phyloP scores from a whole-genome alignment of 305 asterid species.

The Fraxinus albicans region DNA sequence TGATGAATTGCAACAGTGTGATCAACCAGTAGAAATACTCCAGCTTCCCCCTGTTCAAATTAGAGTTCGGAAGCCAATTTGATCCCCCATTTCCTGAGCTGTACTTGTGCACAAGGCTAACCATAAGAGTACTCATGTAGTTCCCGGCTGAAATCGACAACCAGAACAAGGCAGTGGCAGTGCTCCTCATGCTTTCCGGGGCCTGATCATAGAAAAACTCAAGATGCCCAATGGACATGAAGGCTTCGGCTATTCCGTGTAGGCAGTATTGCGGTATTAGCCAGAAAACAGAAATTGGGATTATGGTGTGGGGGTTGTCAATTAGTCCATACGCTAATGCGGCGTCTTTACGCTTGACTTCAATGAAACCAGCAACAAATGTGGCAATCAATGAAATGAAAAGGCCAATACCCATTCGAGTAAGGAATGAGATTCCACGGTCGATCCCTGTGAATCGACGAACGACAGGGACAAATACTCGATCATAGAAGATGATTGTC shows the following conservation, averaged over 20 bases:
- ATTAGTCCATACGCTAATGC: not conserved
- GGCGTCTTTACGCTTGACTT: not conserved
- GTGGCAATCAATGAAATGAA: conserved; percentile 33
- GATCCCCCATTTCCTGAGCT: not conserved
- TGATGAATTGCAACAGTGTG: not conserved
- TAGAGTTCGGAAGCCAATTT: not conserved
- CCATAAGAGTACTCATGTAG: conserved; percentile 36
- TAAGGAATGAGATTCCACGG: conserved; percentile 35
- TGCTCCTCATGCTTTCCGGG: conserved; percentile 46
- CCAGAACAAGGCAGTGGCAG: conserved; percentile 31
- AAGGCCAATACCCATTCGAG: conserved; percentile 36
- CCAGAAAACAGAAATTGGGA: conserved; percentile 42
- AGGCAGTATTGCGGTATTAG: conserved; percentile 42
- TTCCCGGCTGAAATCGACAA: conserved; percentile 22
- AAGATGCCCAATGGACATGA: conserved; percentile 36
- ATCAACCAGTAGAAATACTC: conserved; percentile 3
- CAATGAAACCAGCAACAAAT: not conserved
- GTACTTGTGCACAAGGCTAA: conserved; percentile 27
- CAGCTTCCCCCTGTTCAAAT: not conserved
- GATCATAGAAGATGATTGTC: conserved; percentile 26
- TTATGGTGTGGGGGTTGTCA: not conserved
- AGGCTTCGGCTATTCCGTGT: conserved; percentile 43
- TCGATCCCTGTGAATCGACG: conserved; percentile 37
- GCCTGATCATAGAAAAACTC: conserved; percentile 46
- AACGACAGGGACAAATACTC: conserved; percentile 26